Conservation (phyloP, 176 grass and related monocot genomes). For the Carex pumila region DNA sequence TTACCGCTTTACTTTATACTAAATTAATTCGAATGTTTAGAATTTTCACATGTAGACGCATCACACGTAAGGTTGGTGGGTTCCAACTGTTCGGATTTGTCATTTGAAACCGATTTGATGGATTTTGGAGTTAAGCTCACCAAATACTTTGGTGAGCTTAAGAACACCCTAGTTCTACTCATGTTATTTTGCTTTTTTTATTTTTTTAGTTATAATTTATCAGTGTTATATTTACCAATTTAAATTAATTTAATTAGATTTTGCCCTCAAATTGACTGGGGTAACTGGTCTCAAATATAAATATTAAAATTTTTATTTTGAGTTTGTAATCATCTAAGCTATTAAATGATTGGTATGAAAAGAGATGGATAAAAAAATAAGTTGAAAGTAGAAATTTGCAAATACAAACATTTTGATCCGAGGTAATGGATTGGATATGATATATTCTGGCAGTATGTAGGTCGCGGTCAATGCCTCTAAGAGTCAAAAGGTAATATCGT, state of each 20-base stretch:
- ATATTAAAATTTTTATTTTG: not conserved
- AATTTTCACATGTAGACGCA: too few relatives aligned
- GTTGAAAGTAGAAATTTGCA: not conserved
- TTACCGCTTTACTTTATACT: too few relatives aligned
- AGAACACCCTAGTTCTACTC: too few relatives aligned
- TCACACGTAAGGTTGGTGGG: too few relatives aligned
- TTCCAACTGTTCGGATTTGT: too few relatives aligned
- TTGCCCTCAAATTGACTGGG: not conserved
- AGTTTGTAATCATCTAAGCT: not conserved
- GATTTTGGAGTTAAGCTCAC: too few relatives aligned
- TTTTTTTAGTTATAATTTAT: not conserved
- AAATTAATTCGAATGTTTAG: too few relatives aligned
- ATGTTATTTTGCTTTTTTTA: too few relatives aligned
- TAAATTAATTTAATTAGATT: too few relatives aligned
- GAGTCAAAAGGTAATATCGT: not conserved
- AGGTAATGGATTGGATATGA: not conserved
- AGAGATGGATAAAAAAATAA: not conserved
- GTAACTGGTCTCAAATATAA: not conserved
- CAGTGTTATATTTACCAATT: not conserved
- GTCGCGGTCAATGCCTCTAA: not conserved
- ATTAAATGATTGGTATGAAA: not conserved
- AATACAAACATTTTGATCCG: not conserved
- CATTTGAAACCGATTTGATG: too few relatives aligned
- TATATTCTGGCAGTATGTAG: not conserved
- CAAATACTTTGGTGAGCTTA: too few relatives aligned